Evolutionary conservation across 2,329 filamentous ascomycete genomes (phyloP), one percentile per base, ranked within the genome.

Genomic region (Chalara sp.): DNA sequence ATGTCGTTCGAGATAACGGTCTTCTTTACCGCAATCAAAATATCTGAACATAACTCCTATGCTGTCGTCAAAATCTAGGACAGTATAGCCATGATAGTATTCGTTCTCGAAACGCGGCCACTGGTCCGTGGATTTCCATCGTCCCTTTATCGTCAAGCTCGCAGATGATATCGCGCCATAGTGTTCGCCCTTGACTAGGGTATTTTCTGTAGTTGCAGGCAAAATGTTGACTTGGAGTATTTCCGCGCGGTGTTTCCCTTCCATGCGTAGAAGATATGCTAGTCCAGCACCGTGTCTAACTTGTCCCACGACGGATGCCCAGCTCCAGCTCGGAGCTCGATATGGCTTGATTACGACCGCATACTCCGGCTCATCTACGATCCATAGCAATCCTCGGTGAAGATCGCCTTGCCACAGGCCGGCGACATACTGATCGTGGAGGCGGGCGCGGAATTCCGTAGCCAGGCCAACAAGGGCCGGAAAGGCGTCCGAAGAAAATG

Each of bases 321-420:
- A 54, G 35, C 42, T 50, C 52, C 52, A 54, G 37, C 13, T 51
- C 28, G 49, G 52, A 37, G 52, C 52, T 30, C 46, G 48, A 43
- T 54, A 54, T 11, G 45, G 51, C 21, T 21, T 21, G 21, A 21
- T 21, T 21, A 21, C 3, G 21, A 21, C 21, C 21, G 21, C 21
- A 21, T 21, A 21, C 21, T 21, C 21, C 21, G 21, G 21, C 21
- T 21, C 21, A 3, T 21, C 21, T 21, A 21, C 21, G 21, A 21
- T 21, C 52, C 49, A 54, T 40, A 47, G 46, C 7, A 54, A 44
- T 6, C 47, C 52, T 44, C 39, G 46, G n/a, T 52, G 7, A 12
- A 54, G n/a, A 10, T 42, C 37, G 12, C 49, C 49, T 6, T 37
- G 21, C 53, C 51, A 54, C 29, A 54, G 6, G 3, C 50, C 53